Evolutionary conservation across 371 early-diverging fungal species (phyloP).

Genomic region (Gilbertella persicaria): DNA sequence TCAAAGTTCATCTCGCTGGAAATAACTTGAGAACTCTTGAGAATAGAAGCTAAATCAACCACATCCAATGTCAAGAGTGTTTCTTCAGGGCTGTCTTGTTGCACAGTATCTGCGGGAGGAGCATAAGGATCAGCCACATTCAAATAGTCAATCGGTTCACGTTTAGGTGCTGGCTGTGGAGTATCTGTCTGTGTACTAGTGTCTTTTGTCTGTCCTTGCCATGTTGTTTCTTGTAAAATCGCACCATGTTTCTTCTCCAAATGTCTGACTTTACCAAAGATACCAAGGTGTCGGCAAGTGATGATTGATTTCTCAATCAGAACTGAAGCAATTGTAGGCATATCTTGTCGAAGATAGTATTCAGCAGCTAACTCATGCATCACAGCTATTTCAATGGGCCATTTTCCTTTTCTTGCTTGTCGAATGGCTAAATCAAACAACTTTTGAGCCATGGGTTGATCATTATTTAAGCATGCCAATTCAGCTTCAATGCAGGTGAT

Average conservation of each 20-base stretch:
- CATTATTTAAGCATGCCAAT: conserved; percentile 27
- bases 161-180: conserved; percentile 9
- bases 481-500: conserved; percentile 47
- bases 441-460: conserved; percentile 28
- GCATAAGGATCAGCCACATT: conserved; percentile 2
- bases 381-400: conserved; percentile 33
- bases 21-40: conserved; percentile 54
- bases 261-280: conserved; percentile 41
- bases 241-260: conserved; percentile 12
- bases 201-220: conserved; percentile 6
- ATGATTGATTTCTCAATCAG: conserved; percentile 39
- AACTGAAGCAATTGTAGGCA: conserved; percentile 26
- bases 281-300: conserved; percentile 34
- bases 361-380: conserved; percentile 47
- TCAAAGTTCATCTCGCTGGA: conserved; percentile 60
- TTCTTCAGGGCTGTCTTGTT: conserved; percentile 36
- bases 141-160: conserved; percentile 13
- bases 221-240: conserved; percentile 2
- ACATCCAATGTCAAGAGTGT: conserved; percentile 45
- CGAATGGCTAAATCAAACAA: conserved; percentile 41
- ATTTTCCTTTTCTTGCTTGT: conserved; percentile 37
- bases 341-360: conserved; percentile 32
- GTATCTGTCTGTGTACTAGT: conserved; percentile 34
- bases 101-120: not conserved
- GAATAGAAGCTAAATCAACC: conserved; percentile 48